Base-by-base conservation (phyloP, 371 early-diverging fungal genomes). In the Apophysomyces variabilis region DNA sequence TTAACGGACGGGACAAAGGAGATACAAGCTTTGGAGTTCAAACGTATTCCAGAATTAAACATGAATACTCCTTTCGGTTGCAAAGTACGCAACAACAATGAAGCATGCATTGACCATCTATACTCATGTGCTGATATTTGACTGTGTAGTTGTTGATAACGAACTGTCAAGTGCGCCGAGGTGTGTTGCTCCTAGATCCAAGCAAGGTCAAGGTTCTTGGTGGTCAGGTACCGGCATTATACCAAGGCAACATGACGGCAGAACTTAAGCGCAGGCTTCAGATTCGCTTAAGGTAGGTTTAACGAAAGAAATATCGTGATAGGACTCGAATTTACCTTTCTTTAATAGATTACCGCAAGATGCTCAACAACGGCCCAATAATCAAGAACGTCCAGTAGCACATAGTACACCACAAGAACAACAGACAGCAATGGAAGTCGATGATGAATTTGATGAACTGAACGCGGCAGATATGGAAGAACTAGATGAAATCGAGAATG, bases 61-160 rank as follows among this genome's bases (percentile, higher is more conserved):
- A 54, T 83, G 8, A 76, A 60, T 7, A 76, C 77, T 4, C 80
- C 75, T 8, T 75, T 80, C 70, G 83, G 83, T 1, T 69, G 71
- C 61, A 83, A 83, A 64, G 78, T 80, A 72, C 32, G 32, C 32
- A 26, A 26, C 1, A 26, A 26, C 3, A 26, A 26, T 3, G 32
- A 26, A 26, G 32, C 32, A 26, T 26, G 32, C 0, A 26, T 26
- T 26, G 32, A 26, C 32, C 32, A 26, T 26, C 32, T 0, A 26
- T 26, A 26, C 3, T 3, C 32, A 26, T 26, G 3, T 1, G 3
- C 32, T 26, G 3, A 26, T 26, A 26, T 26, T 26, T 26, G 32
- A 26, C 32, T 26, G 13, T 12, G 13, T 45, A 80, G 81, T 18
- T 81, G 3, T 45, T 75, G 9, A 64, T 82, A 4, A 75, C 77